Evolutionary conservation across 805 yeast species (phyloP).

Genomic region (Hanseniaspora occidentalis): DNA sequence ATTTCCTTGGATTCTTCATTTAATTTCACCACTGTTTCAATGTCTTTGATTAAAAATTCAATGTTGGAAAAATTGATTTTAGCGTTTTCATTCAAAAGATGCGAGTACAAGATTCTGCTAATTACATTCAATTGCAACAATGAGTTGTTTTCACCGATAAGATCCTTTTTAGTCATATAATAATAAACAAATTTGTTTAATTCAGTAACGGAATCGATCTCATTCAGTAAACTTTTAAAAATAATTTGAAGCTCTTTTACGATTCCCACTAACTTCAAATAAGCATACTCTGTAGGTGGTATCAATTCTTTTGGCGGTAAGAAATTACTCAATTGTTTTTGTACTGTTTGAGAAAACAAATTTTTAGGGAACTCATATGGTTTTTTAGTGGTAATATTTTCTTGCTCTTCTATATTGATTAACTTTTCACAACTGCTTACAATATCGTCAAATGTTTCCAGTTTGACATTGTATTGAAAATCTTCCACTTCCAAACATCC

Average conservation of each 20-base stretch:
- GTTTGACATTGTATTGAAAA: too few species aligned
- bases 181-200: constrained; percentile 19
- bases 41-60: constrained; percentile 2
- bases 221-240: constrained; percentile 19
- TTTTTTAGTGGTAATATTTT: background rate
- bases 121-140: constrained; percentile 31
- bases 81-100: constrained; percentile 52
- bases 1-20: constrained; percentile 1
- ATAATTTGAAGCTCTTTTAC: constrained; percentile 29
- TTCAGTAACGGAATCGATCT: constrained; percentile 21
- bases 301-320: constrained; percentile 31
- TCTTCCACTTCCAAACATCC: too few species aligned
- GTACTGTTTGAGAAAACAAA: constrained; percentile 35
- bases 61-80: constrained; percentile 16
- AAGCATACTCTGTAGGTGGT: constrained; percentile 21
- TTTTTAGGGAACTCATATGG: constrained; percentile 18
- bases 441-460: too few species aligned
- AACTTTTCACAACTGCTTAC: too few species aligned
- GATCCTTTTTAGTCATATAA: constrained; percentile 22
- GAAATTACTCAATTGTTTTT: constrained; percentile 34
- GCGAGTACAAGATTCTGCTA: constrained; percentile 52
- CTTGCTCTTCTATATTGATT: too few species aligned
- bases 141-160: too few species aligned
- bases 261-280: constrained; percentile 18
- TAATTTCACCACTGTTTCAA: constrained; percentile 1